phyloP scores from a whole-genome alignment of 2,329 filamentous ascomycete species.

The Penicillium glabrum region DNA sequence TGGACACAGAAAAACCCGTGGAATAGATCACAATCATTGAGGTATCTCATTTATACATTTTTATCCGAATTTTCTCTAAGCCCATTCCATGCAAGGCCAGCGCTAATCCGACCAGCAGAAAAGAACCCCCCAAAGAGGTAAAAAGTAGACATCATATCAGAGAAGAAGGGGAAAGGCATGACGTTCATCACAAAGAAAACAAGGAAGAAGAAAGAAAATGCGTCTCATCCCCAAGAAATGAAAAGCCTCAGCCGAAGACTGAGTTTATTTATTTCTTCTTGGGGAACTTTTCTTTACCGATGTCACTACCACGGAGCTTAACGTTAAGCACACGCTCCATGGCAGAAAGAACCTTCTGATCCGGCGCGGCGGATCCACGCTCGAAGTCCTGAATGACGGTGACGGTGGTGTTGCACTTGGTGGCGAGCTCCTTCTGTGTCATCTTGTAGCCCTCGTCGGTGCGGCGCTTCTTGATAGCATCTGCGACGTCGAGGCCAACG shows the following conservation, averaged over 20 bases:
- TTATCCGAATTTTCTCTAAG: conserved; percentile 19
- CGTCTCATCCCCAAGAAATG: conserved; percentile 24
- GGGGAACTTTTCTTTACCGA: conserved; percentile 78
- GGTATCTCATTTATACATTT: conserved; percentile 28
- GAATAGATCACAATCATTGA: conserved; percentile 2
- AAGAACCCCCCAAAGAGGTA: conserved; percentile 18
- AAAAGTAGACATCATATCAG: conserved; percentile 5
- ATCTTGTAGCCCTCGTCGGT: conserved; percentile 86
- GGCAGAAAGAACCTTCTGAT: conserved; percentile 75
- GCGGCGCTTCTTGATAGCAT: conserved; percentile 77
- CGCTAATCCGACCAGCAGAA: conserved; percentile 35
- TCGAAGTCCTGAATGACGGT: conserved; percentile 82
- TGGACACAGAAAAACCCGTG: background rate
- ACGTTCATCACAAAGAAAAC: conserved; percentile 23
- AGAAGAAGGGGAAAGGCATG: conserved; percentile 16
- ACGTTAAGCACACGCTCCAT: conserved; percentile 87
- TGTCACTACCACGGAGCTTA: conserved; percentile 80
- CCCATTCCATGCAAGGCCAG: conserved; percentile 30
- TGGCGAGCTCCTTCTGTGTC: conserved; percentile 86
- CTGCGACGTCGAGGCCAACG: conserved; percentile 75
- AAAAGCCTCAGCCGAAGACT: conserved; percentile 1
- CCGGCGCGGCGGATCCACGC: conserved; percentile 72
- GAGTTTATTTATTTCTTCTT: conserved; percentile 62
- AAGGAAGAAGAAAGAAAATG: conserved; percentile 10
- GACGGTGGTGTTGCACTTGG: conserved; percentile 84